These are phyloP conservation scores for Leccinum sublutescens DNA, from an alignment of 768 basidiomycete genomes.

Conservation along the genomic window DNA sequence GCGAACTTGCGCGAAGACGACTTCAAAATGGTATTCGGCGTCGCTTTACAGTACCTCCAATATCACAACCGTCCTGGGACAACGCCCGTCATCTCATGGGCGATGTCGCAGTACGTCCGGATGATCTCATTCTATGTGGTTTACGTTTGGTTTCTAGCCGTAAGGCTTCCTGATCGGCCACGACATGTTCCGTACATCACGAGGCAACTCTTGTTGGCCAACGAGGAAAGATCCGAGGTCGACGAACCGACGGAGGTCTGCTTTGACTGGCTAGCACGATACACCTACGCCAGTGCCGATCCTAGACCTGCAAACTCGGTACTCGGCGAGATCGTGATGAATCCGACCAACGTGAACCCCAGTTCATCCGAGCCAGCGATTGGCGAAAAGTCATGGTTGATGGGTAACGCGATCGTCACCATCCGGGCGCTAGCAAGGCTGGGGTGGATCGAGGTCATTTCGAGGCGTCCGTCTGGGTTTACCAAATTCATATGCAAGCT, in stretches of 20 bases:
- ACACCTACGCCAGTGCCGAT: slow-evolving; percentile 92
- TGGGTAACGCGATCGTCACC: slow-evolving; percentile 83
- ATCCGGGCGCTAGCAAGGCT: slow-evolving; percentile 66
- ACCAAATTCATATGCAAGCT: slow-evolving; percentile 80
- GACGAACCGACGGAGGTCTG: slow-evolving; percentile 95
- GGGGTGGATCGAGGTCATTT: slow-evolving; percentile 88
- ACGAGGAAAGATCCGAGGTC: slow-evolving; percentile 66
- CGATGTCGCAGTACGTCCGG: slow-evolving; percentile 88
- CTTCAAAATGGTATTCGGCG: slow-evolving; percentile 91
- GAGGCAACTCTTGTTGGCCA: slow-evolving; percentile 80
- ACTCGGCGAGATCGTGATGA: slow-evolving; percentile 77
- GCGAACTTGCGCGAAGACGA: slow-evolving; percentile 89
- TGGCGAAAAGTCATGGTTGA: slow-evolving; percentile 77
- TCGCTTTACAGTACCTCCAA: slow-evolving; percentile 91
- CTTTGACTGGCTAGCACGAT: slow-evolving; percentile 96
- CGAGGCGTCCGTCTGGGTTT: slow-evolving; percentile 85
- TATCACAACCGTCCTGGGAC: slow-evolving; percentile 73
- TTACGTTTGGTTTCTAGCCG: slow-evolving; percentile 91
- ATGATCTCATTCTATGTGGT: slow-evolving; percentile 87
- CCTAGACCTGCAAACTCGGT: slow-evolving; percentile 82
- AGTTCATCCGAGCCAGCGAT: slow-evolving; percentile 40
- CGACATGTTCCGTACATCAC: slow-evolving; percentile 84
- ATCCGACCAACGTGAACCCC: slow-evolving; percentile 37
- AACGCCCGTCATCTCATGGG: slow-evolving; percentile 69
- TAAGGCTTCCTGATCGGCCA: slow-evolving; percentile 79